Evolutionary conservation across 1,139 yeast species (phyloP).

Genomic region (Suhomyces taliae): DNA sequence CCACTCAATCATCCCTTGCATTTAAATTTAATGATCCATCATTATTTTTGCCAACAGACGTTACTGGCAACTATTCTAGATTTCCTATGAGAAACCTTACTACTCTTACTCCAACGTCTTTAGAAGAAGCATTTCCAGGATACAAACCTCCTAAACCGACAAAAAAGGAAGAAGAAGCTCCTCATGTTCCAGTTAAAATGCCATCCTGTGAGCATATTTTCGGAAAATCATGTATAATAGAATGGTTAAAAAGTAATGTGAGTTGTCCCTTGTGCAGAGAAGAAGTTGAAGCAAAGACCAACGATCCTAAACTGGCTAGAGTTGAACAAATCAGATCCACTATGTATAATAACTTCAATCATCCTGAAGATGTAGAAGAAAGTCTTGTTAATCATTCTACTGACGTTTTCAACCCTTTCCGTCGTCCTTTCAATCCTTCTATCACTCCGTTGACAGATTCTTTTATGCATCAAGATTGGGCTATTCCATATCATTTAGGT

Average conservation of each 20-base stretch:
- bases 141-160: conserved; percentile 15
- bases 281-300: conserved; percentile 30
- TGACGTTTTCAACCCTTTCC: conserved; percentile 39
- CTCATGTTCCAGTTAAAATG: conserved; percentile 45
- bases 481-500: conserved; percentile 22
- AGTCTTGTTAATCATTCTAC: conserved; percentile 35
- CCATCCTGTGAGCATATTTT: conserved; percentile 45
- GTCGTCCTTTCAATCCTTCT: conserved; percentile 37
- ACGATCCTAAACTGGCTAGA: conserved; percentile 21
- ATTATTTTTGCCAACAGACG: conserved; percentile 40
- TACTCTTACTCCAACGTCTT: conserved; percentile 23
- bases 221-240: conserved; percentile 44
- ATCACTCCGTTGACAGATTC: conserved; percentile 47
- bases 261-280: conserved; percentile 50
- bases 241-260: conserved; percentile 43
- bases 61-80: conserved; percentile 30
- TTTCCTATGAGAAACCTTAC: conserved; percentile 35
- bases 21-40: conserved; percentile 37
- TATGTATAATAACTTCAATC: conserved; percentile 14
- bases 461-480: conserved; percentile 41
- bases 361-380: conserved; percentile 20
- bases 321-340: conserved; percentile 11
- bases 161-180: conserved; percentile 18
- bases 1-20: neutral
- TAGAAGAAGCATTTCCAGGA: conserved; percentile 38